Conservation (phyloP, 805 yeast species). For the Candida yuanshanica region DNA sequence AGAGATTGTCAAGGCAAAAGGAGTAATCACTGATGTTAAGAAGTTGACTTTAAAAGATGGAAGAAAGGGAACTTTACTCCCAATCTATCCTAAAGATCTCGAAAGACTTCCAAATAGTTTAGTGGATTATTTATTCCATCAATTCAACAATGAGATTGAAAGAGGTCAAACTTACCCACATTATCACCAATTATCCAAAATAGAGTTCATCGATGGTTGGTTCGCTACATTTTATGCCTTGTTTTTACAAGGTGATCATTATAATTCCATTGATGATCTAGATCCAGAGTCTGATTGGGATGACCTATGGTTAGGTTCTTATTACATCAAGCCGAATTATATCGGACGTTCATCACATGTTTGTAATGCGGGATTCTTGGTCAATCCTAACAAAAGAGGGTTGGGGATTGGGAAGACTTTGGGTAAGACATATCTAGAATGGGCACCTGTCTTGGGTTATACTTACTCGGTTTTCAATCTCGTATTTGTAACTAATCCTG, state of each 20-base stretch:
- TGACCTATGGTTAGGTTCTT: constrained; percentile 56
- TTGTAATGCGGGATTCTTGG: constrained; percentile 85
- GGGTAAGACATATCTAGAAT: constrained; percentile 58
- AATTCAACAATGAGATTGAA: constrained; percentile 61
- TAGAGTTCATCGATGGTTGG: constrained; percentile 62
- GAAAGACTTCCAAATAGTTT: constrained; percentile 46
- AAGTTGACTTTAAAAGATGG: constrained; percentile 38
- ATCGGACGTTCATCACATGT: constrained; percentile 79
- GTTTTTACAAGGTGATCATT: constrained; percentile 44
- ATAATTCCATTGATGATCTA: constrained; percentile 2
- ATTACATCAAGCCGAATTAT: constrained; percentile 83
- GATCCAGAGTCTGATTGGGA: constrained; percentile 35
- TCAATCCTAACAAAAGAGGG: constrained; percentile 55
- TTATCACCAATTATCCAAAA: constrained; percentile 31
- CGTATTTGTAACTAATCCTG: constrained; percentile 76
- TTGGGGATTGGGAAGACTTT: constrained; percentile 62
- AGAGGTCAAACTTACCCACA: constrained; percentile 77
- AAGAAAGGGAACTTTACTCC: constrained; percentile 51
- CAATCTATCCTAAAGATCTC: constrained; percentile 39
- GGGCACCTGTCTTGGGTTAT: constrained; percentile 79
- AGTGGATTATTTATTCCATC: constrained; percentile 38
- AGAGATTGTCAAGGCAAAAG: constrained; percentile 26
- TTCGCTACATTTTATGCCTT: constrained; percentile 61
- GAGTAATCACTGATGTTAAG: constrained; percentile 31
- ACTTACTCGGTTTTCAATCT: constrained; percentile 80